Base-by-base conservation (phyloP, 441 rosid genomes). In the Bocquillonia castaneifolia region DNA sequence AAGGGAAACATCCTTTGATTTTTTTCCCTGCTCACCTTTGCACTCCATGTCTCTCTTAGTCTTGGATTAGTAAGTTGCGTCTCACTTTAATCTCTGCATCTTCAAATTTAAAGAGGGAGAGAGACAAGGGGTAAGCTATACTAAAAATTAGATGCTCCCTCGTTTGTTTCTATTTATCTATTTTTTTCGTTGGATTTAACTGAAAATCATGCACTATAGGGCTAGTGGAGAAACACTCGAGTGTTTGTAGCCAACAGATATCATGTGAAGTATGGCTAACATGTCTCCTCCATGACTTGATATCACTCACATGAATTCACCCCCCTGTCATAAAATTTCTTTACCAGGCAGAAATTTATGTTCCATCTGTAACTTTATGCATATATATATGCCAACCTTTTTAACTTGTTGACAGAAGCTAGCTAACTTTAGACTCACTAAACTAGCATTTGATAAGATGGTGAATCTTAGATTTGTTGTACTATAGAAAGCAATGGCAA, bases 1-100 rank as follows among this genome's bases (percentile, higher is more conserved):
- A 36, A 82, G 79, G 57, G 85, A 82, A 42, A 85, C 86, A 74
- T 80, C 88, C 71, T 48, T 78, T 6, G 53, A 56, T 34, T 73
- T 76, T 40, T 50, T 61, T 22, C 57, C 53, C 34, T 25, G 42
- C 65, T 66, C 77, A 63, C 29, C 67, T 45, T 78, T 42, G 34
- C 64, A 72, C 77, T 70, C 82, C 82, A 76, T 78, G 14, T 26
- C 20, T 39, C 17, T 57, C n/a, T n/a, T n/a, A n/a, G n/a, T 39
- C 47, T 20, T 3, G 22, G 47, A 0, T 15, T 25, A 36, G 15
- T 7, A 20, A 48, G 32, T 32, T 64, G 23, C 64, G 57, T 26
- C 58, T 59, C 40, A 2, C 45, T 45, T 51, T 54, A 2, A 52
- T 61, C 36, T 42, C 73, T 65, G 78, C 67, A 64, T 55, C 58